Base-by-base conservation (phyloP, 805 yeast genomes). In the Geotrichum ghanense region DNA sequence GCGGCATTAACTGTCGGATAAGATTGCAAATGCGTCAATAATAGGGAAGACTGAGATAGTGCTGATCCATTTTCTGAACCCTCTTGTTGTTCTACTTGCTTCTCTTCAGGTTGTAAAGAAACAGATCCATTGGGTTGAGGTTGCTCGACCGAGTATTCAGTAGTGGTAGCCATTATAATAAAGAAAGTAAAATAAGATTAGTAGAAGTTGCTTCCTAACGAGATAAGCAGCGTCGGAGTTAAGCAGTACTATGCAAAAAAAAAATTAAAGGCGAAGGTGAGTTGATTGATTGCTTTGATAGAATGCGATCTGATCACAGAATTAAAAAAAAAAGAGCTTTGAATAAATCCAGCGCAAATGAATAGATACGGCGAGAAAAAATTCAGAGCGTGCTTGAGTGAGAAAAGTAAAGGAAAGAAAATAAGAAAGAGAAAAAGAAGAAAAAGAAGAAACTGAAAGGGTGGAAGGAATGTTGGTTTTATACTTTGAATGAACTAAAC, bases 1-100 rank as follows among this genome's bases (percentile, higher is more conserved):
- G 76, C 51, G 5, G 82, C 81, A 12, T 79, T 75, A 44, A 78
- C 59, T 2, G 79, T 81, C 4, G 81, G 80, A 48, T 64, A 66
- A 27, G 71, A 65, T 47, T 78, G 68, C 50, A 75, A 58, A 51
- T 65, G 72, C 42, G 79, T 78, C 48, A 78, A 73, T 64, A 64
- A 65, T 52, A 50, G 49, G 31, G 67, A 62, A 48, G 57, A 61
- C 41, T 58, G 55, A 21, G 57, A 47, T 44, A 52, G 57, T 17
- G 34, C 37, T 3, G 41, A n/a, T n/a, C n/a, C n/a, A n/a, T n/a
- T n/a, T n/a, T 42, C 45, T 16, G 41, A 12, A 14, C 45, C 42
- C 3, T 24, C 48, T 10, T 31, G 37, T 31, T 31, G 31, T 9
- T 9, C 17, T n/a, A n/a, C n/a, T n/a, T n/a, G n/a, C 17, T 31